Evolutionary conservation across 2,329 filamentous ascomycete species (phyloP), one percentile per base, ranked within the genome.

Genomic region (Neocatenulostroma microsporum): DNA sequence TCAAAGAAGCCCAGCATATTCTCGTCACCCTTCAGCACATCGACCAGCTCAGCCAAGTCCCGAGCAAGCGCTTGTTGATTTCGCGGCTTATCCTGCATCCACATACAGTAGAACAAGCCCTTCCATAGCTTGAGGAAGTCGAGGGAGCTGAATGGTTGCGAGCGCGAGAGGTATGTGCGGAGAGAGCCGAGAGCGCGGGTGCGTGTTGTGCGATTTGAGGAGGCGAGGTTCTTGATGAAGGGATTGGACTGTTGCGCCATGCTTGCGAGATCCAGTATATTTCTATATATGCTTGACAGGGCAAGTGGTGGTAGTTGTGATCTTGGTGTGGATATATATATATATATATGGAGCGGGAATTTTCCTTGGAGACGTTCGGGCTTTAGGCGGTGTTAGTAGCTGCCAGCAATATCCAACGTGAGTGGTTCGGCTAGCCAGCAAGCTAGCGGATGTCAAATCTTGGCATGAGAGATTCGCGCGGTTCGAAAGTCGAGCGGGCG

Each of bases 111-210:
- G 69, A 91, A 95, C 14, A 96, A 75, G 4, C 87, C 89, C 58
- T 93, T 94, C 86, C 87, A 94, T 47, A 96, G 74, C 67, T 94
- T 94, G 42, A 89, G 70, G 33, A 85, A 69, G 47, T 94, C 87
- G 48, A 82, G 61, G 61, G 68, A 51, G 26, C 74, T 72, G 42
- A 75, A 70, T 44, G 76, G 72, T 29, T 29, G 34, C 17, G 34
- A 37, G 26, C 9, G 9, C 9, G 26, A 30, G 58, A 96, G 80
- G 69, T 84, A 95, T 33, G 77, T 73, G 48, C 79, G 77, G 19
- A 96, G 78, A 31, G 82, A 84, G 36, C 74, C 67, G 59, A 95
- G 74, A 45, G 82, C 73, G 57, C 32, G 37, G 31, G 53, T 45
- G 44, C 47, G 49, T 34, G 46, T 49, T 38, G 41, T 51, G 39